Conservation (phyloP, 2,329 filamentous ascomycete genomes). For the Sporothrix humicola region DNA sequence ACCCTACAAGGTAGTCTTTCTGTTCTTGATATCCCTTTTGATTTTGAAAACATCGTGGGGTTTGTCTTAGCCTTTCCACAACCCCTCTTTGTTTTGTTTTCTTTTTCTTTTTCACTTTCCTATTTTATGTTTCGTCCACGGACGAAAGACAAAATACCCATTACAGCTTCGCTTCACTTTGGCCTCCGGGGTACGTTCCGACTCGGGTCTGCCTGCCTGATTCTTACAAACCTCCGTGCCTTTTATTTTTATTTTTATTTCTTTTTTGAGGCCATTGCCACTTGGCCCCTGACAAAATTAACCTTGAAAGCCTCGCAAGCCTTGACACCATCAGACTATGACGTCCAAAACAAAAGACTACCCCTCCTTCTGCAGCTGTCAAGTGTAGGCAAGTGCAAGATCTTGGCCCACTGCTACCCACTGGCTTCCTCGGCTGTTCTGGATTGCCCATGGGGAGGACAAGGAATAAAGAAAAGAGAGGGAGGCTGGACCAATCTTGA, state of each 20-base stretch:
- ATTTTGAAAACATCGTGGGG: too few relatives aligned
- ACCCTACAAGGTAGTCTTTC: constrained; percentile 1
- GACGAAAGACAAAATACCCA: neutral
- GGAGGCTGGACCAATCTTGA: neutral
- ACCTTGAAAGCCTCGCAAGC: neutral
- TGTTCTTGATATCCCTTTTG: neutral
- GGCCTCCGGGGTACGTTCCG: neutral
- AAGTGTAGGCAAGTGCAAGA: neutral
- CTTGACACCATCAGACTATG: neutral
- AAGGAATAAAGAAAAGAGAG: neutral
- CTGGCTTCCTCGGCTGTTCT: neutral
- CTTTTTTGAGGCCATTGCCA: neutral
- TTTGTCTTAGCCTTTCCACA: too few relatives aligned
- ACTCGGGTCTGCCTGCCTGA: neutral
- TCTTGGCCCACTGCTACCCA: neutral
- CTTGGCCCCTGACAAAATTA: neutral
- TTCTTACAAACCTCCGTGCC: neutral
- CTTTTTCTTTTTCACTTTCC: neutral
- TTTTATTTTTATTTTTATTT: neutral
- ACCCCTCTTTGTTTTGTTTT: neutral
- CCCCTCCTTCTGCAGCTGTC: neutral
- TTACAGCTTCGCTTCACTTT: neutral
- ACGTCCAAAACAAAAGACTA: neutral
- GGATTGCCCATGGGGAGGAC: neutral
- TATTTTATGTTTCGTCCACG: neutral